Evolutionary conservation across 2,329 filamentous ascomycete genomes (phyloP), one percentile per base, ranked within the genome.

Genomic region (Davidsoniella virescens): DNA sequence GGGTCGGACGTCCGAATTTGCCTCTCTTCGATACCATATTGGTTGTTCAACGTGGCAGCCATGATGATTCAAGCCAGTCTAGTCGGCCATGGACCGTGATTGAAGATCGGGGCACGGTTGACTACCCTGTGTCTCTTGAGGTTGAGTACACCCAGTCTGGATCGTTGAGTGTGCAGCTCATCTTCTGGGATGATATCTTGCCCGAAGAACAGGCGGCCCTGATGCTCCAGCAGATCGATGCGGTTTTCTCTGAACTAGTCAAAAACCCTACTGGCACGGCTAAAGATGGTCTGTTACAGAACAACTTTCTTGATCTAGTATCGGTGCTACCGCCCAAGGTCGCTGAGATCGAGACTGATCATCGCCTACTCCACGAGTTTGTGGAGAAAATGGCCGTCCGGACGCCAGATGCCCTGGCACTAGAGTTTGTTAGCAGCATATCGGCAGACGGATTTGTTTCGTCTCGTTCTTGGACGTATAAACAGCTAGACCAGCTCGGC

Each of bases 1-100:
- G 80, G 72, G 70, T 85, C 16, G 80, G 79, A 0, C 71, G 76
- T 52, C 68, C 80, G 0, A 76, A 81, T 20, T 71, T 75, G 5
- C 67, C 73, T 0, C 68, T 92, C 0, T 94, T 95, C 57, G 87
- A 95, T 59, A 90, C 87, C 0, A 69, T 95, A 1, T 77, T 95
- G 53, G 82, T 86, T 0, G 90, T 87, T 59, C 88, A 94, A 59
- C 85, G 84, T 55, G 59, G 69, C 52, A 56, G 64, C 47, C 16
- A 56, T 36, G 50, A 52, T 36, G 44, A 54, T 14, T 2, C 10
- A 33, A 12, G 29, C 29, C 29, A 33, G 10, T 33, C 29, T 2
- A 51, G 61, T 8, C 40, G 59, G 3, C 65, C 70, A 0, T 93
- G 84, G 82, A 66, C 67, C 5, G 55, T 84, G 0, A 55, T 76